These are phyloP conservation scores for Wallacemonas sp. DNA, from an alignment of 208 protist species.

Conservation along the genomic window DNA sequence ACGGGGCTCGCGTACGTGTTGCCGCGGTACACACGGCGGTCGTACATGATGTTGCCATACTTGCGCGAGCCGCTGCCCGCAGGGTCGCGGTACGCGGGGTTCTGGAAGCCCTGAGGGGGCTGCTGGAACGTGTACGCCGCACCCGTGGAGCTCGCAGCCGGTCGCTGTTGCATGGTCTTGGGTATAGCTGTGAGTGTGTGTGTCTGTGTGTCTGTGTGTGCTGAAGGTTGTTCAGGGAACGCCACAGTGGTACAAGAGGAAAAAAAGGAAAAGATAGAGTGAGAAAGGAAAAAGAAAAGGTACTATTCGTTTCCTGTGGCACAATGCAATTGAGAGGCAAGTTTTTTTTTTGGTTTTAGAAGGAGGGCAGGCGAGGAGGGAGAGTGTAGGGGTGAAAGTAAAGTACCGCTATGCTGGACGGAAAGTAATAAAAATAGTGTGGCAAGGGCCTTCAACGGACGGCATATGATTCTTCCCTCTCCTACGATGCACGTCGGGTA, in stretches of 20 bases:
- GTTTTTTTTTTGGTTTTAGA: too few relatives aligned
- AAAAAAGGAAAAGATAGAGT: slow-evolving; percentile 18
- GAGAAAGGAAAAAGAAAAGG: slow-evolving; percentile 15
- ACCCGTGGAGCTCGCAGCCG: slow-evolving; percentile 35
- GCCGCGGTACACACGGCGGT: slow-evolving; percentile 94
- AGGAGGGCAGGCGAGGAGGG: too few relatives aligned
- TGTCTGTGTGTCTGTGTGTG: slow-evolving; percentile 1
- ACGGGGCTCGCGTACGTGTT: slow-evolving; percentile 94
- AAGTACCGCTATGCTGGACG: too few relatives aligned
- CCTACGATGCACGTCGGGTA: too few relatives aligned
- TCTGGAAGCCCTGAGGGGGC: slow-evolving; percentile 77
- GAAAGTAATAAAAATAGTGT: too few relatives aligned
- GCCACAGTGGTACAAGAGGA: neutral
- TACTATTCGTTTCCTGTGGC: neutral
- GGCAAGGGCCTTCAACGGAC: too few relatives aligned
- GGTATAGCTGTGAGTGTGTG: neutral
- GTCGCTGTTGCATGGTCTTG: slow-evolving; percentile 20
- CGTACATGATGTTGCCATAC: slow-evolving; percentile 96
- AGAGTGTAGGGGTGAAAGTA: neutral
- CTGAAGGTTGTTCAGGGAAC: neutral
- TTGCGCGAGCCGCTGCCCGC: slow-evolving; percentile 38
- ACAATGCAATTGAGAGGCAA: too few relatives aligned
- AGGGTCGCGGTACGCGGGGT: slow-evolving; percentile 87
- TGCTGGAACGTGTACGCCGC: slow-evolving; percentile 92
- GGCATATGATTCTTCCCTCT: too few relatives aligned